Conservation (phyloP, 169 alveolate genomes). For the Theileria sp. region DNA sequence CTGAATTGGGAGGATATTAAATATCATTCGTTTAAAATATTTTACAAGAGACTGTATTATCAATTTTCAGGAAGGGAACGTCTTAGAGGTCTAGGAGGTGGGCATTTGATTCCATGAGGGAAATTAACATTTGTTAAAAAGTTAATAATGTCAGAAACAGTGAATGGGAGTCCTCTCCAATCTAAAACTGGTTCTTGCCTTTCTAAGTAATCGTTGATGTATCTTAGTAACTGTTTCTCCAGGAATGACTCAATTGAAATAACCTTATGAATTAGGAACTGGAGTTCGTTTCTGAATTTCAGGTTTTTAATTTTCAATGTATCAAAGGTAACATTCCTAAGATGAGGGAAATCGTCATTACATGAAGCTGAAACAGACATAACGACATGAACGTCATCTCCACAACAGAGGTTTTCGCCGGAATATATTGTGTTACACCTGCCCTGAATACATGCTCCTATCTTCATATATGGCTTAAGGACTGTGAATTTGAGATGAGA, state of each 20-base stretch:
- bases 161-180: slow-evolving; percentile 64
- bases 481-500: background rate
- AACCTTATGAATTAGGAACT: background rate
- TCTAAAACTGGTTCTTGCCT: slow-evolving; percentile 5
- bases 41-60: background rate
- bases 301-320: slow-evolving; percentile 7
- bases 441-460: slow-evolving; percentile 10
- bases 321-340: slow-evolving; percentile 43
- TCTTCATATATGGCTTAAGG: slow-evolving; percentile 16
- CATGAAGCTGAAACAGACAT: slow-evolving; percentile 18
- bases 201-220: slow-evolving; percentile 15
- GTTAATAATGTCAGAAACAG: slow-evolving; percentile 36
- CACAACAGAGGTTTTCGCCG: slow-evolving; percentile 32
- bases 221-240: background rate
- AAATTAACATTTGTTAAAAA: slow-evolving; percentile 35
- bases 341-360: slow-evolving; percentile 28
- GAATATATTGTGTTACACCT: slow-evolving; percentile 1
- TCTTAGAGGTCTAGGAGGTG: background rate
- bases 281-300: background rate
- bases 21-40: background rate
- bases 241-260: slow-evolving; percentile 14
- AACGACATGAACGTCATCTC: slow-evolving; percentile 26
- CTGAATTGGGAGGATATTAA: background rate
- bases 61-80: background rate
- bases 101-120: slow-evolving; percentile 38